A percentile compares a stretch with the other conserved stretches of the same genome.
phyloP scores from a whole-genome alignment of 192 early-diverging fungal species.

The Glomus cerebriforme region DNA sequence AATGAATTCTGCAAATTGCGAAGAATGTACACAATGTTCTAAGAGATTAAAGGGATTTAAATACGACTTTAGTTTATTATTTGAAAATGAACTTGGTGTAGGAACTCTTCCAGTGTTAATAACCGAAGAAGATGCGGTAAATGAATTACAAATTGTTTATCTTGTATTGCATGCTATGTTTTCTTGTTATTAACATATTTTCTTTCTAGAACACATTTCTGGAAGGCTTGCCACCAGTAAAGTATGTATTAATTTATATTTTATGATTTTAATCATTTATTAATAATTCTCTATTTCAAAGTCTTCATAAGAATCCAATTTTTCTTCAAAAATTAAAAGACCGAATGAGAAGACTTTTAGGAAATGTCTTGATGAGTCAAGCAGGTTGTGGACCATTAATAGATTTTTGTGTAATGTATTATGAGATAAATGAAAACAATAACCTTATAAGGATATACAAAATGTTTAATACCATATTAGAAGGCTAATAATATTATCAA shows the following conservation, averaged over 20 bases:
- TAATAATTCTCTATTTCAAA: neutral
- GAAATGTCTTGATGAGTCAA: neutral
- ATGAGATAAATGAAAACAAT: neutral
- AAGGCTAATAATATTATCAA: neutral
- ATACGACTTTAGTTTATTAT: neutral
- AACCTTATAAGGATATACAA: neutral
- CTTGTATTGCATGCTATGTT: neutral
- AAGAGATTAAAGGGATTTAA: neutral
- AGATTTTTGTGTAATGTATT: neutral
- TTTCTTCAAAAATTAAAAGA: neutral
- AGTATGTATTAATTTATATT: neutral
- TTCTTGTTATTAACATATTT: neutral
- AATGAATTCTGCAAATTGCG: neutral
- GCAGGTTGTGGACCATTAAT: neutral
- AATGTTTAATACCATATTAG: neutral
- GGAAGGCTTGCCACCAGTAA: neutral
- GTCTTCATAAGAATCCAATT: neutral
- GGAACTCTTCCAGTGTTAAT: neutral
- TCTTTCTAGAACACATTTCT: neutral
- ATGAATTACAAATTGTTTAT: neutral
- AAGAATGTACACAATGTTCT: neutral
- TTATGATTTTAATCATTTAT: neutral
- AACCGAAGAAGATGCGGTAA: neutral
- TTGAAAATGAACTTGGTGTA: neutral
- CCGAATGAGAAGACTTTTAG: neutral